Conservation (phyloP, 805 yeast genomes). For the Wickerhamiella occidentalis region DNA sequence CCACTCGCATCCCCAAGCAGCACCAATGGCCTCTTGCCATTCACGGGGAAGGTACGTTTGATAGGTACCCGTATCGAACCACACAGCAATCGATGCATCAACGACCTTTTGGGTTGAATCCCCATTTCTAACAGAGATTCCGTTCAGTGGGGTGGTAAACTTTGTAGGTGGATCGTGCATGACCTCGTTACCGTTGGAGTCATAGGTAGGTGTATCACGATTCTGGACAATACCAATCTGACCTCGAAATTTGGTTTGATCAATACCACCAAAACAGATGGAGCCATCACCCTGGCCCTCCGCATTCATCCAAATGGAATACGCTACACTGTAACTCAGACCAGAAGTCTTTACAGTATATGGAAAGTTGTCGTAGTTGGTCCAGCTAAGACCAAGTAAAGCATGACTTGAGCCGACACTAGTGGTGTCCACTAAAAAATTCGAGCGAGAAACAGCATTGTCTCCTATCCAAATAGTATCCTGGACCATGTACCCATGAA, state of each 20-base stretch:
- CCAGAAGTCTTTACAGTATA: constrained; percentile 25
- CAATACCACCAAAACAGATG: constrained; percentile 35
- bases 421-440: constrained; percentile 58
- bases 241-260: constrained; percentile 31
- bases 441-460: constrained; percentile 33
- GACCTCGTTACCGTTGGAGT: constrained; percentile 1
- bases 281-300: constrained; percentile 26
- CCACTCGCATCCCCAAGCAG: neutral
- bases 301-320: constrained; percentile 31
- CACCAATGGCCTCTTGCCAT: neutral
- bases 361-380: constrained; percentile 32
- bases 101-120: neutral
- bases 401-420: constrained; percentile 47
- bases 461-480: constrained; percentile 45
- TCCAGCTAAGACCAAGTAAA: constrained; percentile 18
- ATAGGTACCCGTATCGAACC: neutral
- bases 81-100: constrained; percentile 1
- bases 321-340: constrained; percentile 27
- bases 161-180: constrained; percentile 11
- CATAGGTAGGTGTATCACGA: constrained; percentile 11
- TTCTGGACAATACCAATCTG: constrained; percentile 25
- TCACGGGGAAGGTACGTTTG: neutral
- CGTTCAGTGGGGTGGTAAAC: constrained; percentile 7
- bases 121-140: constrained; percentile 2
- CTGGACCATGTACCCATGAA: constrained; percentile 33